Evolutionary conservation across 371 early-diverging fungal genomes (phyloP), one percentile per base, ranked within the genome.

Genomic region (Mortierella polycephala): DNA sequence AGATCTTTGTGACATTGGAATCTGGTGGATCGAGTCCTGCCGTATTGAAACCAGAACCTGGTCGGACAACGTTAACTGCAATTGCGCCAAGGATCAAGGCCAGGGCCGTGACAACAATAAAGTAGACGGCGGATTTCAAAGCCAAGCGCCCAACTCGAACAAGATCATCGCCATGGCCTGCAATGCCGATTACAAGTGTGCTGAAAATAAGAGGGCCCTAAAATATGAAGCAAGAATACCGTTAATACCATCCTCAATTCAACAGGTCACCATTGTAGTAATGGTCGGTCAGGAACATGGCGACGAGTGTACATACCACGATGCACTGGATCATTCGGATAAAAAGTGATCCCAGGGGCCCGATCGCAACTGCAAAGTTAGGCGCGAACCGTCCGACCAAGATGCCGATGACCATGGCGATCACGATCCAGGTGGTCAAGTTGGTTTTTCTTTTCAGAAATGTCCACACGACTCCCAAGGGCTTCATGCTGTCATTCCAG

Each of bases 111-210:
- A 89, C 86, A 0, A 90, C 75, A 65, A 87, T 87, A 76, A 89
- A 91, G 57, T 90, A 91, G 56, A 89, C 75, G 41, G 89, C 79
- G 4, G 86, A 83, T 68, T 89, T 89, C 64, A 89, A 55, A 13
- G 88, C 90, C 20, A 91, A 70, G 10, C 84, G 83, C 18, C 88
- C 90, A 13, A 91, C 86, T n/a, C 82, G 76, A 16, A 60, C 67
- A 41, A 92, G 82, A 74, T 91, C 88, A 55, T 91, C 91, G 7
- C 87, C 86, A 62, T 94, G 93, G 12, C 91, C 89, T 51, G 87
- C 87, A 80, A 94, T 92, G 54, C 90, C 94, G 52, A 89, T 85
- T 30, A 91, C 88, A 1, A 93, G 74, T 2, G 88, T 88, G 5
- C 88, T 84, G 76, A 92, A 92, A 56, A 94, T 88, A 9, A 94